These are phyloP conservation scores for Pseudovirgaria hyperparasitica DNA, from an alignment of 2,329 filamentous ascomycete genomes.

Conservation along the genomic window DNA sequence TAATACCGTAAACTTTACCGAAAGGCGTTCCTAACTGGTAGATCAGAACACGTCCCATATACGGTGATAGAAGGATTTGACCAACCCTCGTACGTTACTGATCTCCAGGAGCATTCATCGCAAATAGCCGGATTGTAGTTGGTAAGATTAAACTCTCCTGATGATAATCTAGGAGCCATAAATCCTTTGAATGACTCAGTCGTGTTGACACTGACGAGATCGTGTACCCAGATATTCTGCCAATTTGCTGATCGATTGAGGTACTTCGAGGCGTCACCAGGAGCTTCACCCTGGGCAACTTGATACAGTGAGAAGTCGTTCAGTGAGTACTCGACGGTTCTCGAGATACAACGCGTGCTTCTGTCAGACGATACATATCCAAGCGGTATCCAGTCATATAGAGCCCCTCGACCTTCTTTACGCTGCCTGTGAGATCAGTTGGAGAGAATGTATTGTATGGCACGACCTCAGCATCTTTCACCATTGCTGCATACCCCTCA, in stretches of 20 bases:
- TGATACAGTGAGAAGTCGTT: conserved; percentile 27
- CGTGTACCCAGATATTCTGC: conserved; percentile 17
- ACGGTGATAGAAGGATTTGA: no score
- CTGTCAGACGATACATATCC: conserved; percentile 16
- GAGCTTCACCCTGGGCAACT: conserved; percentile 22
- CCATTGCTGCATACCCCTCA: conserved; percentile 19
- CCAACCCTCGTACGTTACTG: conserved; percentile 27
- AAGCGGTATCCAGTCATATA: conserved; percentile 17
- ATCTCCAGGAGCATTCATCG: conserved; percentile 21
- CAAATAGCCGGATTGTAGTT: conserved; percentile 25
- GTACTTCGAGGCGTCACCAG: conserved; percentile 24
- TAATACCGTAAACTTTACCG: neutral
- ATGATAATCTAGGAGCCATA: conserved; percentile 13
- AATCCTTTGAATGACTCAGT: conserved; percentile 21
- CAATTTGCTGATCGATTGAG: conserved; percentile 20
- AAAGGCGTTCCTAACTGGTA: conserved; percentile 23
- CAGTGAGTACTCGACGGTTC: conserved; percentile 25
- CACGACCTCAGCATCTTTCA: conserved; percentile 16
- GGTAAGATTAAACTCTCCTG: conserved; percentile 15
- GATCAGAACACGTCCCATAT: no score
- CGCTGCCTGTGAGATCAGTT: conserved; percentile 11
- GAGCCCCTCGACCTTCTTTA: conserved; percentile 17
- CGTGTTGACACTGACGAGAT: conserved; percentile 12
- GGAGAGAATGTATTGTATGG: conserved; percentile 14
- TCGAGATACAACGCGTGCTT: conserved; percentile 19